Percentiles rank a stretch among this genome's conserved stretches.
These are phyloP conservation scores for Aspergillus unguis DNA, from an alignment of 2,329 filamentous ascomycete species.

Conservation along the genomic window DNA sequence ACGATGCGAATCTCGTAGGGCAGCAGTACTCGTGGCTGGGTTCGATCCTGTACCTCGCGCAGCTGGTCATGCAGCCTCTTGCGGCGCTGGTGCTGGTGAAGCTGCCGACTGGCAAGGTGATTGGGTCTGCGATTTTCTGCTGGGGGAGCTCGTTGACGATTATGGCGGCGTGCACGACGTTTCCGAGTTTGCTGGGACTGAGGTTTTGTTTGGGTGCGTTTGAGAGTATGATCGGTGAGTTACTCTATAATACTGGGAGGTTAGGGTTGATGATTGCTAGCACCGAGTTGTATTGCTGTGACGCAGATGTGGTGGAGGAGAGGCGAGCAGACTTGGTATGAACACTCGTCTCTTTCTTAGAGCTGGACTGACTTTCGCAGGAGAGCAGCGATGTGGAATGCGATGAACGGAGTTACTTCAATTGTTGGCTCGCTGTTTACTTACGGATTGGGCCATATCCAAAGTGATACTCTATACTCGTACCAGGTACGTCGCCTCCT, in stretches of 20 bases:
- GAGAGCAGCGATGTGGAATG: conserved; percentile 57
- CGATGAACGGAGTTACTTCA: conserved; percentile 59
- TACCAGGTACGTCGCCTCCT: conserved; percentile 18
- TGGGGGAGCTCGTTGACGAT: conserved; percentile 53
- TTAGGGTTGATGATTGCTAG: background rate
- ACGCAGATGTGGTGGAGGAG: conserved; percentile 63
- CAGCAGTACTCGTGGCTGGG: conserved; percentile 58
- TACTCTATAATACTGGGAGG: too few relatives aligned
- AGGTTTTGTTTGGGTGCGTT: conserved; percentile 46
- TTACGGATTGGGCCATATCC: conserved; percentile 58
- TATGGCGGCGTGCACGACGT: conserved; percentile 52
- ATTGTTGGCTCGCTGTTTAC: conserved; percentile 56
- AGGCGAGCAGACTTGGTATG: conserved; percentile 53
- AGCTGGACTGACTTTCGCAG: background rate
- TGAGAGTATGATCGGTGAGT: conserved; percentile 24
- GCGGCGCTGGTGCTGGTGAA: conserved; percentile 46
- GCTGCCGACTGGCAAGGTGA: conserved; percentile 53
- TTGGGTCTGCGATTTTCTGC: conserved; percentile 50
- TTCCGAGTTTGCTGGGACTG: conserved; percentile 45
- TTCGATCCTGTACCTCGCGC: conserved; percentile 59
- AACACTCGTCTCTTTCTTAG: background rate
- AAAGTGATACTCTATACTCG: conserved; percentile 41
- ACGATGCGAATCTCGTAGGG: conserved; percentile 48
- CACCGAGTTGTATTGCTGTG: conserved; percentile 56
- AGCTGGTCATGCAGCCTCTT: conserved; percentile 57